Evolutionary conservation across 1,139 yeast species (phyloP), one percentile per base, ranked within the genome.

Genomic region (Zygosaccharomyces pseudobailii): DNA sequence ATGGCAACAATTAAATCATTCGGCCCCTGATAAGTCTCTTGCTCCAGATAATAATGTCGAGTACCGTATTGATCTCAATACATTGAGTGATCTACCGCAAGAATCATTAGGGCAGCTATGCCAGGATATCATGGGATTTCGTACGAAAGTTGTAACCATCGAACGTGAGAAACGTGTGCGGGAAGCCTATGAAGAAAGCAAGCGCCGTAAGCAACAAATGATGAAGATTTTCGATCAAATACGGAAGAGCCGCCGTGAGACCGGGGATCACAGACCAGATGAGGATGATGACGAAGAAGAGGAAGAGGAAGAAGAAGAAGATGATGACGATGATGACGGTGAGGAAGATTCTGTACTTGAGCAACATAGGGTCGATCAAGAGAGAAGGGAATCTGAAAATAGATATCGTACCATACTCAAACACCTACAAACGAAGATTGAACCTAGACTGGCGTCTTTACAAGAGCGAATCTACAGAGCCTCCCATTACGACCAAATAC

Each of bases 81-180:
- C 84, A 53, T 63, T 84, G 49, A 70, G 76, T 13, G 90, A 82
- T 57, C 76, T 84, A 5, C 89, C 90, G 2, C 68, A 70, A 31
- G 76, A 77, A 36, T 71, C 79, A 68, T 67, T 79, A 40, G 83
- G 80, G n/a, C 72, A 71, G 31, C 76, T 84, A 31, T 76, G 75
- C 37, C 74, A 74, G 49, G 84, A 81, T 52, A 78, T 84, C 47
- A 71, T 81, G 43, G 78, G 75, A 53, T 84, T 84, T 60, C 68
- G 92, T 56, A 72, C 84, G 8, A 75, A 75, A 45, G 86, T 83
- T 28, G 63, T 82, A 46, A 74, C 74, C 32, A 68, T 79, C 30
- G 90, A 84, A 54, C 73, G 74, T 51, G 75, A 75, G 41, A 79
- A 79, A 46, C 71, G 84, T 38, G 75, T 73, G 44, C 71, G 71